Base-by-base conservation (phyloP, 495 filamentous ascomycete genomes). In the Rhypophila decipiens region DNA sequence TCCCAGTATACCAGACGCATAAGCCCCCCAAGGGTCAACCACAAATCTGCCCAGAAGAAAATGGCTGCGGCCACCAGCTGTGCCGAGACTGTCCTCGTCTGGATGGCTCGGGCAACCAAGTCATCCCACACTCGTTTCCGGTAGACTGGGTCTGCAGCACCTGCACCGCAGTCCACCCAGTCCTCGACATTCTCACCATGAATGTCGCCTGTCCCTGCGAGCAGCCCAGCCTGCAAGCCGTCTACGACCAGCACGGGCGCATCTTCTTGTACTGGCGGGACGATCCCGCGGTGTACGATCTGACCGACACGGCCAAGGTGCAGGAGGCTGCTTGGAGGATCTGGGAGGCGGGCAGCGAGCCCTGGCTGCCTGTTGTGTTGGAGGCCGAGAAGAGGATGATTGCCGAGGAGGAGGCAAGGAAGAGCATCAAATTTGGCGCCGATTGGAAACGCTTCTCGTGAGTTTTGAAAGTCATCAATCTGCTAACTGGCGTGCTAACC, bases 231-330 rank as follows among this genome's bases (percentile, higher is more conserved):
- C 53, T 65, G 20, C 53, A 59, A 44, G 62, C 60, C 21, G 49
- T 65, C n/a, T 65, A 65, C 46, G 62, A 65, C 46, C 60, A 65
- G 48, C 57, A 57, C 21, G 62, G 62, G 27, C 35, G 40, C 22
- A 60, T 65, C 27, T 63, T 55, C 7, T 46, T 65, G 17, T 65
- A 53, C 36, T 63, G 57, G 55, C 51, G 62, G 4, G 52, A 58
- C 34, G 62, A 65, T 40, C 55, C 60, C 17, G 39, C 47, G 22
- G 59, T 65, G 19, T 38, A 53, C 34, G 55, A 65, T 39, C 42
- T 65, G 39, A 29, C 40, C 12, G 54, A 58, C 35, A 43, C 61
- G 20, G 40, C 46, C 23, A 60, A 60, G 52, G 50, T 55, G 2
- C 39, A 49, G 27, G 61, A 65, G 46, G 59, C 59, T 0, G 47